Percentiles rank a stretch among this genome's conserved stretches.
Evolutionary conservation across 257 asterid genomes (phyloP).

Genomic region (Knoxia roxburghii): DNA sequence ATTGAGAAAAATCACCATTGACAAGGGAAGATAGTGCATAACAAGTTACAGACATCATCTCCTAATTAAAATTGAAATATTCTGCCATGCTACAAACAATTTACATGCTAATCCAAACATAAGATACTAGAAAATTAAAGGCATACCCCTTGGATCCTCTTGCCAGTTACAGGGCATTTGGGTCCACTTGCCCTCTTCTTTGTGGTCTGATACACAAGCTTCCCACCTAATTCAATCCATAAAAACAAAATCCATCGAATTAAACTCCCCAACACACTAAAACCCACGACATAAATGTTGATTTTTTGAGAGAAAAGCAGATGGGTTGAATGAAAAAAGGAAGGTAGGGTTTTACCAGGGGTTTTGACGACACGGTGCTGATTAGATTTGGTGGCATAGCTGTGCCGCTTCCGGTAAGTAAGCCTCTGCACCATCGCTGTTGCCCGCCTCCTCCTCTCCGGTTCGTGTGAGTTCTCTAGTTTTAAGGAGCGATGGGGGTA

Average conservation of each 20-base stretch:
- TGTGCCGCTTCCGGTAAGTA: constrained; percentile 62
- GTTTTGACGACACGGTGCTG: constrained; percentile 80
- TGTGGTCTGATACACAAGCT: constrained; percentile 66
- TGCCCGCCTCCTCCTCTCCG: background rate
- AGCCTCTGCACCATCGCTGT: constrained; percentile 73
- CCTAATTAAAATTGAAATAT: background rate
- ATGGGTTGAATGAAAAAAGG: background rate
- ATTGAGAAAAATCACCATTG: background rate
- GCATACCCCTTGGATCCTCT: constrained; percentile 80
- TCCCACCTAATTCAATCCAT: constrained; percentile 45
- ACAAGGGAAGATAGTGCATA: background rate
- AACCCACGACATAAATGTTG: background rate
- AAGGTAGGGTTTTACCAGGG: constrained; percentile 42
- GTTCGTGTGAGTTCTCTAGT: background rate
- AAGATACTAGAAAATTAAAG: background rate
- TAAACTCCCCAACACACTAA: background rate
- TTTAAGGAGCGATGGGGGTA: constrained; percentile 14
- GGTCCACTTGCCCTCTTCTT: constrained; percentile 84
- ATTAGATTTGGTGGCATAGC: constrained; percentile 87
- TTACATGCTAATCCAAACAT: background rate
- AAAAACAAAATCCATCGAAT: background rate
- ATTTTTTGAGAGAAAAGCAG: too few species aligned
- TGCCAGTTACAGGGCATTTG: constrained; percentile 78
- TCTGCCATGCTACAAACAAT: too few species aligned
- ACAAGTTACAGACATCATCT: background rate